Evolutionary conservation across 2,329 filamentous ascomycete genomes (phyloP), one percentile per base, ranked within the genome.

Genomic region (Endothia cerciana): DNA sequence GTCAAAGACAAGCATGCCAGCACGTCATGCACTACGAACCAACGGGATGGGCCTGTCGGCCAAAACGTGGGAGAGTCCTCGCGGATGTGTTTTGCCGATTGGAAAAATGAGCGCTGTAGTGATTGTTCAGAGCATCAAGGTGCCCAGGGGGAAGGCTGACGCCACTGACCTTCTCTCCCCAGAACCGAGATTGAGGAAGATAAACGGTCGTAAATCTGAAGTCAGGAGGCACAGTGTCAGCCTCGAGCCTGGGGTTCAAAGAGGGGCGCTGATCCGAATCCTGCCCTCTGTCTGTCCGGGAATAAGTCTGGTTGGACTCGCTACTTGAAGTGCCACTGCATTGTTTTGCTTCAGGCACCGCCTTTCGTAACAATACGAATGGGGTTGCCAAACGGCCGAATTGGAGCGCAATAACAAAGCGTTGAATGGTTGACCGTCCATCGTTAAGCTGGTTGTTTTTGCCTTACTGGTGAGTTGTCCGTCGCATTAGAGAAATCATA

Each of bases 31-130:
- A 22, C 47, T 28, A 51, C 10, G 47, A 10, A 5, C 2, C 47
- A 36, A 51, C 47, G 22, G n/a, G 47, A 51, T 51, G 17, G 47
- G 47, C 22, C 47, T 51, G 47, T 51, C 45, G 25, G 45, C 22
- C 10, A 3, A 22, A 15, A 3, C 8, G 17, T 4, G 8, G 28
- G 22, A 28, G 15, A 10, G 22, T 28, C 7, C 22, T 28, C 22
- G 10, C 22, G 45, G 22, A 25, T 47, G n/a, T 49, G 15, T 49
- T 17, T 51, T 51, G 47, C 47, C 47, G 22, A 30, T 30, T 51
- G 22, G 4, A 7, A 28, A 22, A 25, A 30, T 10, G 33, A 36
- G 33, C 33, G 33, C 1, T 10, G 33, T 36, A 36, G 33, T 5
- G 17, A 8, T 28, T 28, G 13, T 17, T 51, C 11, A 51, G 47